A percentile compares a stretch with the other conserved stretches of the same genome.
phyloP scores from a whole-genome alignment of 345 rosid species.

The Cardamine occulta region DNA sequence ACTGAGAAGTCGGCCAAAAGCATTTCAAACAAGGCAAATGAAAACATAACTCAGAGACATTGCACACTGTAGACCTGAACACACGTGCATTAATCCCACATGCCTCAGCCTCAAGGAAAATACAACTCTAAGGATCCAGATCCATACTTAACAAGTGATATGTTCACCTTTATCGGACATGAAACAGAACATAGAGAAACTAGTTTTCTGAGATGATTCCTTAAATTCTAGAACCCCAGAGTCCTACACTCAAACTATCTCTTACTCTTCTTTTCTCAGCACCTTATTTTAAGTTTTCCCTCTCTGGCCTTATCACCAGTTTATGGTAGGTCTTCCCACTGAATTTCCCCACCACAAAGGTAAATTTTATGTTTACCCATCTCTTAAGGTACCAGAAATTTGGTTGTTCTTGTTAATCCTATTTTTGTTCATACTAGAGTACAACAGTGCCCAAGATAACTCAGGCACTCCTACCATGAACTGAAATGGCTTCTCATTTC shows the following conservation, averaged over 20 bases:
- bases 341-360: slow-evolving; percentile 4
- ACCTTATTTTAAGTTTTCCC: slow-evolving; percentile 6
- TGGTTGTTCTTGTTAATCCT: slow-evolving; percentile 27
- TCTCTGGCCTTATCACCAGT: slow-evolving; percentile 8
- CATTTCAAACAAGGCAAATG: slow-evolving; percentile 31
- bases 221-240: slow-evolving; percentile 14
- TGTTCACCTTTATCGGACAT: slow-evolving; percentile 3
- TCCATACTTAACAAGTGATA: slow-evolving; percentile 4
- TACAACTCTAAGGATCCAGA: slow-evolving; percentile 27
- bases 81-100: slow-evolving; percentile 23
- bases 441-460: slow-evolving; percentile 24
- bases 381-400: slow-evolving; percentile 20
- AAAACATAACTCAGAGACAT: slow-evolving; percentile 19
- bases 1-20: slow-evolving; percentile 27
- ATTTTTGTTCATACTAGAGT: slow-evolving; percentile 17
- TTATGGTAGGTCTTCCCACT: slow-evolving; percentile 24
- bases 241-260: slow-evolving; percentile 12
- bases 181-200: slow-evolving; percentile 17
- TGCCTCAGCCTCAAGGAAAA: slow-evolving; percentile 29
- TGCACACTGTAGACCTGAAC: slow-evolving; percentile 6
- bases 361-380: neutral
- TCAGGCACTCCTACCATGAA: slow-evolving; percentile 16
- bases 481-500: slow-evolving; percentile 26
- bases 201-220: slow-evolving; percentile 28
- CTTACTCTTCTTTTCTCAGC: slow-evolving; percentile 16